phyloP scores from a whole-genome alignment of 176 grass and related monocot genomes.

The Oryza rufipogon region DNA sequence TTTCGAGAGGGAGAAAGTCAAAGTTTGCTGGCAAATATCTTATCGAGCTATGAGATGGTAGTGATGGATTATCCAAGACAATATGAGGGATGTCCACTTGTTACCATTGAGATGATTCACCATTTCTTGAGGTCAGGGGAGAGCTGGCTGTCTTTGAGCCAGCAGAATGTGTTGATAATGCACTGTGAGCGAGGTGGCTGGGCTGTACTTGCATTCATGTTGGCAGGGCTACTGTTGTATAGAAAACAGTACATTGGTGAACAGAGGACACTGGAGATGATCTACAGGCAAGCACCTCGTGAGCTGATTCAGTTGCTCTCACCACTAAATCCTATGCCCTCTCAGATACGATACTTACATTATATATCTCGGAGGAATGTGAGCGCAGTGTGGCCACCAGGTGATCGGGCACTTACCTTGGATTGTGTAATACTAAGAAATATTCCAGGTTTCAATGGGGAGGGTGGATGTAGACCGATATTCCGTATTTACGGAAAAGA shows the following conservation, averaged over 20 bases:
- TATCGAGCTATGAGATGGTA: constrained; percentile 77
- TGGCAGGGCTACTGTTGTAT: constrained; percentile 85
- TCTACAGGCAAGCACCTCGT: constrained; percentile 90
- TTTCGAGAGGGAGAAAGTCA: constrained; percentile 78
- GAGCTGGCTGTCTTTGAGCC: constrained; percentile 89
- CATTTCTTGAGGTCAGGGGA: constrained; percentile 91
- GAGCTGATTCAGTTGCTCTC: constrained; percentile 80
- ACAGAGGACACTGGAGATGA: constrained; percentile 91
- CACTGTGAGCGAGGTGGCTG: constrained; percentile 94
- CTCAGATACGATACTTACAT: constrained; percentile 91
- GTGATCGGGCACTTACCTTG: constrained; percentile 87
- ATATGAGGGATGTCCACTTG: constrained; percentile 86
- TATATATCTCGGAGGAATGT: constrained; percentile 94
- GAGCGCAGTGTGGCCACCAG: constrained; percentile 79
- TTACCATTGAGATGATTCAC: constrained; percentile 92
- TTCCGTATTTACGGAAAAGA: constrained; percentile 97
- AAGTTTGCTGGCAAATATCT: constrained; percentile 68
- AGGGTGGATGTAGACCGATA: constrained; percentile 86
- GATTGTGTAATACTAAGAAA: constrained; percentile 93
- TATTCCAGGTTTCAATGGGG: constrained; percentile 62
- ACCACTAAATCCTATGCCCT: constrained; percentile 90
- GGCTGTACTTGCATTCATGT: constrained; percentile 95
- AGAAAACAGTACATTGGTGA: constrained; percentile 87
- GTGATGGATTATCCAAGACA: constrained; percentile 98
- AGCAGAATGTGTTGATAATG: constrained; percentile 91